A percentile compares a stretch with the other conserved stretches of the same genome.
These are phyloP conservation scores for Przewalskia tangutica DNA, from an alignment of 257 asterid species.

Conservation along the genomic window DNA sequence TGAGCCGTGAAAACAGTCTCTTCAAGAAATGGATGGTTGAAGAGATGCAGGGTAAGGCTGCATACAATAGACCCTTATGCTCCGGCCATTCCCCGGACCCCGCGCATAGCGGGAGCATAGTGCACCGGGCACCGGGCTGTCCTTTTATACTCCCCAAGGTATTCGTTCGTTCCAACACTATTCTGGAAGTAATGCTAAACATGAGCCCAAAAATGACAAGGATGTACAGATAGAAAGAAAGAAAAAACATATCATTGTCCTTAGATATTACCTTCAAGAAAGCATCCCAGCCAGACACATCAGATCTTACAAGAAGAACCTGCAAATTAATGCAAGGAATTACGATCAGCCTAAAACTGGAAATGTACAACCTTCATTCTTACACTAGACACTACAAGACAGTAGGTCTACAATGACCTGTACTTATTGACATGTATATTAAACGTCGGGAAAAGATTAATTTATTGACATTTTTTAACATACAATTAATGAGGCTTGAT, in stretches of 20 bases:
- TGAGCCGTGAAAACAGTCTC: no score
- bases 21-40: no score
- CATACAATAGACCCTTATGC: no score
- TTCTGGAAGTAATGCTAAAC: conserved; percentile 30
- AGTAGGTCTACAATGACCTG: not conserved
- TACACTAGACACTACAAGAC: not conserved
- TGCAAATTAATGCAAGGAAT: conserved; percentile 16
- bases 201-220: not conserved
- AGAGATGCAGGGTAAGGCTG: no score
- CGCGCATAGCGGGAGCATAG: no score
- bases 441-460: not conserved
- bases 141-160: conserved; percentile 45
- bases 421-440: not conserved
- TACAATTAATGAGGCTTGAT: not conserved
- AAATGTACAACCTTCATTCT: not conserved
- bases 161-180: conserved; percentile 54
- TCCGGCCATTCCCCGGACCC: no score
- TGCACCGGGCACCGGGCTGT: no score
- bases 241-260: not conserved
- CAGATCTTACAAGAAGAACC: conserved; percentile 91
- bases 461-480: not conserved
- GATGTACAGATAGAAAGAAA: not conserved
- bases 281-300: conserved; percentile 97
- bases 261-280: conserved; percentile 69
- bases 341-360: not conserved